Evolutionary conservation across 176 grass and related monocot genomes (phyloP).

Genomic region (Phragmites australis): DNA sequence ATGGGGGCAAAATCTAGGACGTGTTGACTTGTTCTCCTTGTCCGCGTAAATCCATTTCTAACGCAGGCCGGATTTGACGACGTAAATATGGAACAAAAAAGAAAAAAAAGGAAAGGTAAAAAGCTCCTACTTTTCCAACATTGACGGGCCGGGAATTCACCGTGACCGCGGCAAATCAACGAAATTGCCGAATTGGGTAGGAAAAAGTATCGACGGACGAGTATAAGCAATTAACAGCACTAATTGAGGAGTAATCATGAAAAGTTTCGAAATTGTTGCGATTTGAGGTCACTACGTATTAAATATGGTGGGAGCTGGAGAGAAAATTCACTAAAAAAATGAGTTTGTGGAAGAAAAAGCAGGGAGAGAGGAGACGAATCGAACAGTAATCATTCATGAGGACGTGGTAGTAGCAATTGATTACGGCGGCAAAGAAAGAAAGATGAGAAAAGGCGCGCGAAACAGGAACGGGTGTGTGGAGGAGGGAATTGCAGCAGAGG

Average conservation of each 20-base stretch:
- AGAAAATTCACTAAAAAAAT: not conserved
- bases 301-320: not conserved
- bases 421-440: not conserved
- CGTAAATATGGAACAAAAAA: not conserved
- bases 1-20: not conserved
- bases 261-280: not conserved
- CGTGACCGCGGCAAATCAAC: not conserved
- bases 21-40: conserved; percentile 2
- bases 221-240: not conserved
- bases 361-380: not conserved
- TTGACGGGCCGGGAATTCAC: conserved; percentile 23
- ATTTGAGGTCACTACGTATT: not conserved
- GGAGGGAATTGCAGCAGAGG: not conserved
- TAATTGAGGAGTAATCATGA: not conserved
- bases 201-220: too few relatives aligned
- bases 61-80: not conserved
- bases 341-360: not conserved
- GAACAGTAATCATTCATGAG: conserved; percentile 17
- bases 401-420: not conserved
- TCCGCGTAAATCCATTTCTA: conserved; percentile 7
- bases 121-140: not conserved
- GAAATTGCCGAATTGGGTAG: conserved; percentile 1
- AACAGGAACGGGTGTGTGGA: too few relatives aligned
- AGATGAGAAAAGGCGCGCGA: too few relatives aligned
- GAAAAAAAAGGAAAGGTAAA: not conserved